Base-by-base conservation (phyloP, 768 basidiomycete genomes). In the Pleurotus djamor region DNA sequence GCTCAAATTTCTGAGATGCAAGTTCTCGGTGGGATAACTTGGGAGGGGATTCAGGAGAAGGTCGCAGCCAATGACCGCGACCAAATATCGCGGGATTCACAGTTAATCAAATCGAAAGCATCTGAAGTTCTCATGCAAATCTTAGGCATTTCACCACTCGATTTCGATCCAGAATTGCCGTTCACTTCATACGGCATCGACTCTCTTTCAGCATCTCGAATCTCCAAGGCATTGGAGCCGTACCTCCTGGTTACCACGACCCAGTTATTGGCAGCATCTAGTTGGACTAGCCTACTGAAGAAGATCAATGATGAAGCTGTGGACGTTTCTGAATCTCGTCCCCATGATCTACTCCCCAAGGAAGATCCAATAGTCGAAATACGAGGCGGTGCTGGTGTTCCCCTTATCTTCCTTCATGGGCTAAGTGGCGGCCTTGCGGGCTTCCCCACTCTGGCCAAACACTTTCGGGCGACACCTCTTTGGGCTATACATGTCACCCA, bases 1-100 rank as follows among this genome's bases (percentile, higher is more conserved):
- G 61, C 74, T 14, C 52, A 65, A 21, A 62, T 74, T 36, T 67
- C 74, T 3, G 75, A 77, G 59, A 65, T 77, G 52, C 75, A 76
- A 58, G 66, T 77, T 4, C 63, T 77, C 9, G 72, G 67, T 3
- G 72, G 72, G 48, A 57, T 76, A 38, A 67, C 67, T 14, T 65
- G 50, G 32, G 16, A 51, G 14, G 21, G 16, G 16, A 33, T 17
- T n/a, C n/a, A n/a, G n/a, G n/a, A n/a, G n/a, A n/a, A n/a, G n/a
- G n/a, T n/a, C n/a, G n/a, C n/a, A n/a, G n/a, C n/a, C n/a, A n/a
- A n/a, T n/a, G n/a, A n/a, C n/a, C n/a, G n/a, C n/a, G n/a, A n/a
- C n/a, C n/a, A n/a, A n/a, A n/a, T n/a, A n/a, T n/a, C n/a, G n/a
- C n/a, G n/a, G n/a, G n/a, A n/a, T n/a, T n/a, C n/a, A n/a, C n/a